Percentiles rank a stretch among this genome's conserved stretches.
These are phyloP conservation scores for Beauveria asiatica DNA, from an alignment of 2,329 filamentous ascomycete genomes.

Conservation along the genomic window DNA sequence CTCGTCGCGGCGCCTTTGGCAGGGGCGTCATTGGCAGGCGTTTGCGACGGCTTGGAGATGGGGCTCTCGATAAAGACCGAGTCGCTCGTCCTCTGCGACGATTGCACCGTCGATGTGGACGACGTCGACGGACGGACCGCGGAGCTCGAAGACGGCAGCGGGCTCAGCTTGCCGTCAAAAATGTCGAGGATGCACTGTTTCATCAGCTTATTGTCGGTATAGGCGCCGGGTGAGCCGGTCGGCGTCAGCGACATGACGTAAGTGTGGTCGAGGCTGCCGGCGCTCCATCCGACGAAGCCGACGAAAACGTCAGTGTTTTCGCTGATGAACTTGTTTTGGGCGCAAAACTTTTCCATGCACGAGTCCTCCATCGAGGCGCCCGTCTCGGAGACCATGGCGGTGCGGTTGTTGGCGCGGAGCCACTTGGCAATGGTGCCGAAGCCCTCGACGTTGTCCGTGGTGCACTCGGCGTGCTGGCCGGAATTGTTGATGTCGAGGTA, in stretches of 20 bases:
- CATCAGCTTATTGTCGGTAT: constrained; percentile 33
- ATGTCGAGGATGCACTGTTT: constrained; percentile 32
- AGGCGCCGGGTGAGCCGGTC: constrained; percentile 16
- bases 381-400: constrained; percentile 44
- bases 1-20: neutral
- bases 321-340: constrained; percentile 38
- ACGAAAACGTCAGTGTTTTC: constrained; percentile 38
- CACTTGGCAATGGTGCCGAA: constrained; percentile 36
- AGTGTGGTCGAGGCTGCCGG: constrained; percentile 33
- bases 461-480: constrained; percentile 43
- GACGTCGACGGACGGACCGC: neutral
- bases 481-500: constrained; percentile 51
- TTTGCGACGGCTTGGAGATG: neutral
- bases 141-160: constrained; percentile 1
- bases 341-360: constrained; percentile 36
- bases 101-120: no score
- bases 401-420: constrained; percentile 36
- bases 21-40: neutral
- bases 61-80: constrained; percentile 1
- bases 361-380: constrained; percentile 36
- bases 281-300: constrained; percentile 38
- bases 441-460: constrained; percentile 41
- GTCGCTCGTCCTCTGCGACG: neutral
- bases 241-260: constrained; percentile 38
- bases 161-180: constrained; percentile 20